These are phyloP conservation scores for Neopestalotiopsis sp. DNA, from an alignment of 2,329 filamentous ascomycete species.

Conservation along the genomic window DNA sequence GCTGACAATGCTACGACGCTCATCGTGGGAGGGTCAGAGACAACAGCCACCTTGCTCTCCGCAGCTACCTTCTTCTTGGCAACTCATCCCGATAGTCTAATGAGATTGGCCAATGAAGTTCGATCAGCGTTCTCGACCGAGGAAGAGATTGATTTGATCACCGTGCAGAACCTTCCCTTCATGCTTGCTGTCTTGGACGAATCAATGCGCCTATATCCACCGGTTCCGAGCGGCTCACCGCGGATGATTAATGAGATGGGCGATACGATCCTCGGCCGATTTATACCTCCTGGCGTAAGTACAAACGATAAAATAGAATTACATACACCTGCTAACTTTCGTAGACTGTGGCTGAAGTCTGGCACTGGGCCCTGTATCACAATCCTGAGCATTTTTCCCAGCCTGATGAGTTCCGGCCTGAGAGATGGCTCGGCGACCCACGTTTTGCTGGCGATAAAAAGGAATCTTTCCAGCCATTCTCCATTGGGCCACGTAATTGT, in stretches of 20 bases:
- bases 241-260: not conserved
- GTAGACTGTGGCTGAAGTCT: not conserved
- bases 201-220: not conserved
- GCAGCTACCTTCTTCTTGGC: not conserved
- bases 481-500: constrained; percentile 19
- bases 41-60: not conserved
- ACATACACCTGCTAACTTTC: not conserved
- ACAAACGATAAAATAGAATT: not conserved
- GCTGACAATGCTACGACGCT: constrained; percentile 28
- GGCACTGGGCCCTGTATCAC: not conserved
- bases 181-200: not conserved
- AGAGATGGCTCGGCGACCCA: constrained; percentile 12
- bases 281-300: not conserved
- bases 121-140: not conserved
- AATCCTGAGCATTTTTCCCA: not conserved
- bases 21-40: constrained; percentile 15
- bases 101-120: not conserved
- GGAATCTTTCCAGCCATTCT: constrained; percentile 23
- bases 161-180: not conserved
- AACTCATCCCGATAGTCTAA: not conserved
- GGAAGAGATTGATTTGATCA: not conserved
- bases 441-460: not conserved
- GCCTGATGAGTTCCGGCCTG: not conserved
- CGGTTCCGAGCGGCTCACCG: not conserved
- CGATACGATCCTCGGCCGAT: not conserved